A percentile compares a stretch with the other conserved stretches of the same genome.
These are phyloP conservation scores for Lanmaoa rubissima DNA, from an alignment of 768 basidiomycete genomes.

Conservation along the genomic window DNA sequence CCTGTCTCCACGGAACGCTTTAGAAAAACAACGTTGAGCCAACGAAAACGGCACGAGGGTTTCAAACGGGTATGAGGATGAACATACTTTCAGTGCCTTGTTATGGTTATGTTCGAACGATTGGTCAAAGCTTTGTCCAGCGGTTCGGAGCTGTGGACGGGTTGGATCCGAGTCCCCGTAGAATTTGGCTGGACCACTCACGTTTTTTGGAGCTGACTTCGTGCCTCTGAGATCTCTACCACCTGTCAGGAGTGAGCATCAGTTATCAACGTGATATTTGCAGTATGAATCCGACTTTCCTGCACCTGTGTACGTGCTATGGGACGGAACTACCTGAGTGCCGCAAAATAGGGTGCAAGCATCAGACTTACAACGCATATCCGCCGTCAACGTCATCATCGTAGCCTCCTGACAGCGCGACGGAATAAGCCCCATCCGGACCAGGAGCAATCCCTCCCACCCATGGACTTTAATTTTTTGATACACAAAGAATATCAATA, in stretches of 20 bases:
- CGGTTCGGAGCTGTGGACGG: conserved; percentile 73
- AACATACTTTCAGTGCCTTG: conserved; percentile 57
- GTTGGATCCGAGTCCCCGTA: neutral
- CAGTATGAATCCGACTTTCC: conserved; percentile 37
- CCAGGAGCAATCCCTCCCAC: conserved; percentile 75
- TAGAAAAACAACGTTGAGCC: neutral
- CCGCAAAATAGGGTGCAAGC: neutral
- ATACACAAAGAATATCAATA: neutral
- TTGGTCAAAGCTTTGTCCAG: conserved; percentile 83
- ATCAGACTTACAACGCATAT: conserved; percentile 68
- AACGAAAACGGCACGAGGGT: neutral
- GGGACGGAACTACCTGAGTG: neutral
- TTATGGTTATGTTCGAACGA: conserved; percentile 74
- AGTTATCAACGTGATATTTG: neutral
- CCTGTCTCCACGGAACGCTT: conserved; percentile 77
- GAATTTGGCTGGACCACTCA: conserved; percentile 30
- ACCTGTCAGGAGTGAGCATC: conserved; percentile 39
- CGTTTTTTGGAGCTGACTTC: conserved; percentile 79
- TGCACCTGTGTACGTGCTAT: conserved; percentile 73
- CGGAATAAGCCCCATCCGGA: conserved; percentile 71
- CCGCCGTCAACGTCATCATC: conserved; percentile 83
- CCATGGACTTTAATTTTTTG: conserved; percentile 52
- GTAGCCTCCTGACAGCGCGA: conserved; percentile 88
- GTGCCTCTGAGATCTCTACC: conserved; percentile 89
- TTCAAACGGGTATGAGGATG: neutral